A percentile compares a stretch with the other conserved stretches of the same genome.
Conservation (phyloP, 1,139 yeast genomes). For the Geotrichum histeridarum region DNA sequence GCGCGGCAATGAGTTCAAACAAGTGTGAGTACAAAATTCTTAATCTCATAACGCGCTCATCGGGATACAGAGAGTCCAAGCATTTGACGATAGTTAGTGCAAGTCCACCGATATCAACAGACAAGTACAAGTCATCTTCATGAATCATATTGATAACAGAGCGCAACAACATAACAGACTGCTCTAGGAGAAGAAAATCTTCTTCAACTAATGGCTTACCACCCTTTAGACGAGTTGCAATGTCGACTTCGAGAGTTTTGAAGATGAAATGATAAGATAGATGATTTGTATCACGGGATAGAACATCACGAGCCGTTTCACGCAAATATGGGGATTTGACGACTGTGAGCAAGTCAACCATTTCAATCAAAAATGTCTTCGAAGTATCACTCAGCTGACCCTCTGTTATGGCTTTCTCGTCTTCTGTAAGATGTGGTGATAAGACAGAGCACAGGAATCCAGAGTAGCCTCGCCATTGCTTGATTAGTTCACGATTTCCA, state of each 20-base stretch:
- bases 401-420: slow-evolving; percentile 19
- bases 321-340: slow-evolving; percentile 33
- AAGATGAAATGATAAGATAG: slow-evolving; percentile 41
- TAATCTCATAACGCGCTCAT: slow-evolving; percentile 45
- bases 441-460: slow-evolving; percentile 47
- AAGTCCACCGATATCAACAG: slow-evolving; percentile 41
- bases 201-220: slow-evolving; percentile 19
- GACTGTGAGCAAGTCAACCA: slow-evolving; percentile 26
- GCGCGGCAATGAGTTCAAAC: slow-evolving; percentile 48
- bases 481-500: slow-evolving; percentile 21
- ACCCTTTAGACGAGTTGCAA: slow-evolving; percentile 8
- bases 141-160: slow-evolving; percentile 42
- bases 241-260: slow-evolving; percentile 28
- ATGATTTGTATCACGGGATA: slow-evolving; percentile 45
- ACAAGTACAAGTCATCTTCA: slow-evolving; percentile 38
- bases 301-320: slow-evolving; percentile 47
- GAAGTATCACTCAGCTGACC: slow-evolving; percentile 18
- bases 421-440: slow-evolving; percentile 28
- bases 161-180: slow-evolving; percentile 41
- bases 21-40: slow-evolving; percentile 57
- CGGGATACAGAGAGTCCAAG: slow-evolving; percentile 39
- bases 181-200: slow-evolving; percentile 40
- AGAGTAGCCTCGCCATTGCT: slow-evolving; percentile 36
- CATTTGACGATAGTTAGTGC: slow-evolving; percentile 38
- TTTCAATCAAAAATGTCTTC: slow-evolving; percentile 24